Evolutionary conservation across 169 alveolate genomes (phyloP), one percentile per base, ranked within the genome.

Genomic region (Cryptosporidium xiaoi): DNA sequence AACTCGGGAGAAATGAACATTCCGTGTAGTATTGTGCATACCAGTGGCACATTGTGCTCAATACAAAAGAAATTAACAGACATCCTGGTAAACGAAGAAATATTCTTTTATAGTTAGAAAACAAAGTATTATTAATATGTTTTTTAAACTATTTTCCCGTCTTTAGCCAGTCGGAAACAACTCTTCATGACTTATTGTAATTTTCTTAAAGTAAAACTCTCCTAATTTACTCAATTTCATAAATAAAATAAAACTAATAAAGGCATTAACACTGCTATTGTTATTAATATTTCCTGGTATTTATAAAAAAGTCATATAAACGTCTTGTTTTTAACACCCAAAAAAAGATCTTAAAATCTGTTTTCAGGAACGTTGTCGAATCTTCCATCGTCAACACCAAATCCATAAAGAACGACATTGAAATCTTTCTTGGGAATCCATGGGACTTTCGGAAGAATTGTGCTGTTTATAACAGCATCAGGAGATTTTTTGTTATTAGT

Each of bases 391-490:
- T 77, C 87, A 13, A 62, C 27, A 12, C 87, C 87, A 77, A 44
- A 46, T 18, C 87, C 87, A 60, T 77, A 77, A 18, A 77, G 44
- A 24, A 64, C 40, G 18, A 77, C 87, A 44, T 77, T 34, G 36
- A 77, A 77, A 20, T 77, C 87, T 60, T 77, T 77, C 66, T 77
- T 77, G 60, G 87, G 87, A 60, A 77, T 77, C 87, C 87, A 77
- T 20, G 87, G 40, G 64, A 77, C 87, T 15, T 48, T 56, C 15
- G 87, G 87, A 77, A 77, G 87, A 8, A 40, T 40, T 20, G 87
- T 20, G 36, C 18, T 34, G 27, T 56, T 60, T 44, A 77, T 34
- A 1, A 34, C 77, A 34, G 87, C 69, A 40, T 77, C 87, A 24
- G 87, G 87, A 40, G 77, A 51, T 36, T 77, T 77, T 13, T 71